Evolutionary conservation across 148 eudicot genomes (phyloP), one percentile per base, ranked within the genome.

Genomic region (Chenopodium suecicum): DNA sequence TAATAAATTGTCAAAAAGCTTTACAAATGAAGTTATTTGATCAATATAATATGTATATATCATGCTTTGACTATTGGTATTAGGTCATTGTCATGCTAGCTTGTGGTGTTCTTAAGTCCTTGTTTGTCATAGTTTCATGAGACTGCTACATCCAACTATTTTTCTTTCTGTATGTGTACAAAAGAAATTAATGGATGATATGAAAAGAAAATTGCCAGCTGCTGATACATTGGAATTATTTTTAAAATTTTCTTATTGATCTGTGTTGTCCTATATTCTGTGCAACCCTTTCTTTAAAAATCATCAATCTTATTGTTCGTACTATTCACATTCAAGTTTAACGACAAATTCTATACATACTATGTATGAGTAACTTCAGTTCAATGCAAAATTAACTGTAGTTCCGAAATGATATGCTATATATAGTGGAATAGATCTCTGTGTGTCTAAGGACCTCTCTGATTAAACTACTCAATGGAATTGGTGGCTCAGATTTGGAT

Each of bases 81-180:
- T 7, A 48, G 31, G 9, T 74, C 63, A 65, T 65, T 44, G 54
- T 65, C 47, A 14, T 78, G 23, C 10, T 78, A 27, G 70, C 25
- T 65, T 12, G 13, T 46, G 54, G 66, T 78, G 37, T 16, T 67
- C 60, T 37, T 8, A 6, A 65, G 58, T 47, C n/a, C 72, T n/a
- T 77, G 70, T 44, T 62, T 63, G 27, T 60, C n/a, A 23, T 44
- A 62, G 66, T 56, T 56, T 56, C 62, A 14, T 62, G 50, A 47
- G 72, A 44, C 41, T 34, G 54, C 34, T 25, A 29, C 62, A 19
- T 78, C 70, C 60, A 41, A 78, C 41, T 78, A 13, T 47, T 78
- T 46, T 47, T 6, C 4, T 73, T 19, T 37, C 50, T 25, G 22
- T 22, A 9, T 72, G 56, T 22, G 10, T 22, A 58, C 19, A 77